Conservation (phyloP, 495 filamentous ascomycete species). For the Penicillium verhagenii region DNA sequence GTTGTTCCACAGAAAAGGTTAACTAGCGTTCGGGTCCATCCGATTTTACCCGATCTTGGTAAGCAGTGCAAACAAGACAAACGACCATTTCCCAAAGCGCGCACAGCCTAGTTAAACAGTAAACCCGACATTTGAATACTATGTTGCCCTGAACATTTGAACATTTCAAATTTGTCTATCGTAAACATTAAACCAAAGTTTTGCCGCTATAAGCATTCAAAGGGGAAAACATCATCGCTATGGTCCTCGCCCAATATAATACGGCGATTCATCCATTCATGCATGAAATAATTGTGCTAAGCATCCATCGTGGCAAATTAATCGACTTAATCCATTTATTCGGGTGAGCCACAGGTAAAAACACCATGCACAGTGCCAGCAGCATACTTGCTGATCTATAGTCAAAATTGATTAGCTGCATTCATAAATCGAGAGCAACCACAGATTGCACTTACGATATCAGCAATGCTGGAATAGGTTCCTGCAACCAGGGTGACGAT, state of each 20-base stretch:
- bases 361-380: slow-evolving; percentile 39
- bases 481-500: slow-evolving; percentile 48
- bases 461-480: slow-evolving; percentile 50
- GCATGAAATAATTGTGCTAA: background rate
- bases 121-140: no score
- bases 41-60: no score
- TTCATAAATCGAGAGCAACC: background rate
- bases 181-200: background rate
- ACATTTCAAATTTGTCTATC: no score
- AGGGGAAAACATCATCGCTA: background rate
- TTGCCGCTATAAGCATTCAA: background rate
- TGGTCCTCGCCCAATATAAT: background rate
- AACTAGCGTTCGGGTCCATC: no score
- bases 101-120: no score
- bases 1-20: no score
- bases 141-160: no score
- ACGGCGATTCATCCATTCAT: background rate
- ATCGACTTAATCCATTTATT: background rate
- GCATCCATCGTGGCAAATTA: background rate
- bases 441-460: slow-evolving; percentile 47
- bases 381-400: slow-evolving; percentile 39
- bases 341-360: slow-evolving; percentile 38
- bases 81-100: no score
- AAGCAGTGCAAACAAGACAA: no score
- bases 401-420: background rate